A percentile compares a stretch with the other conserved stretches of the same genome.
Conservation (phyloP, 1,139 yeast species). For the Kluyveromyces sp. region DNA sequence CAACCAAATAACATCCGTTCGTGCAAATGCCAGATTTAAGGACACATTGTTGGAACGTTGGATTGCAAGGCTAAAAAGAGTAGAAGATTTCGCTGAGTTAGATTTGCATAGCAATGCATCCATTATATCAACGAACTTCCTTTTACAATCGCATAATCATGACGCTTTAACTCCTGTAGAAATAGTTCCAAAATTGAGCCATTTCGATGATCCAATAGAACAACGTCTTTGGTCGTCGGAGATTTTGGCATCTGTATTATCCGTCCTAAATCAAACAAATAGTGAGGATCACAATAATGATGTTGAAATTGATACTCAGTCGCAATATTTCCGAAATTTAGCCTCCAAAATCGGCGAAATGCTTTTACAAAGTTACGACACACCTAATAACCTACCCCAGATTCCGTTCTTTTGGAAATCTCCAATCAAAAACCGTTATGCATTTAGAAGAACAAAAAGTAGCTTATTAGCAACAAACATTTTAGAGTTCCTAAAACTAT, state of each 20-base stretch:
- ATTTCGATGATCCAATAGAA: not conserved
- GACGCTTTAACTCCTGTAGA: not conserved
- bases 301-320: not conserved
- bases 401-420: conserved; percentile 53
- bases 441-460: conserved; percentile 44
- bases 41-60: not conserved
- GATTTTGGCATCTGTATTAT: not conserved
- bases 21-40: not conserved
- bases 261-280: conserved; percentile 21
- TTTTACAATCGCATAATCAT: not conserved
- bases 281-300: conserved; percentile 38
- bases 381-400: conserved; percentile 61
- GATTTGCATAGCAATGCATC: not conserved
- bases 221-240: conserved; percentile 3
- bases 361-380: conserved; percentile 60
- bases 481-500: conserved; percentile 59
- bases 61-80: not conserved
- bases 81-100: not conserved
- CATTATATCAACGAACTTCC: not conserved
- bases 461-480: conserved; percentile 66
- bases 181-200: not conserved
- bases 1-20: not conserved
- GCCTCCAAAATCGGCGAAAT: conserved; percentile 47
- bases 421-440: conserved; percentile 38
- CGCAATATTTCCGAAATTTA: not conserved